These are phyloP conservation scores for Colletotrichum higginsianum DNA, from an alignment of 2,329 filamentous ascomycete species.

Conservation along the genomic window DNA sequence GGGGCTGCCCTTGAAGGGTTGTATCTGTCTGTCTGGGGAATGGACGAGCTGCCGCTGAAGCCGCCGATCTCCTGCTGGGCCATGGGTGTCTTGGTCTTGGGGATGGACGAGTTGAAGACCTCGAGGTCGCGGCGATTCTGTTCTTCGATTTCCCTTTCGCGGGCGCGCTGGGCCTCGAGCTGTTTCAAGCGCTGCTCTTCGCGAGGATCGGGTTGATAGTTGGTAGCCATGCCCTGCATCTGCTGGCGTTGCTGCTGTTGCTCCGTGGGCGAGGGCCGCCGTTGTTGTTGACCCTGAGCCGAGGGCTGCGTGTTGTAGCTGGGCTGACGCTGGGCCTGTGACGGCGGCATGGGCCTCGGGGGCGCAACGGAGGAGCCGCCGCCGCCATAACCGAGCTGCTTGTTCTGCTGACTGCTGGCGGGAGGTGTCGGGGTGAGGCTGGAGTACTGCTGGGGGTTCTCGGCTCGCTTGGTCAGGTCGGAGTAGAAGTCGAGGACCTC, in stretches of 20 bases:
- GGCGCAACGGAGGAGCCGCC: slow-evolving; percentile 75
- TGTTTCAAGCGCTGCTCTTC: slow-evolving; percentile 76
- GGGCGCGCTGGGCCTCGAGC: slow-evolving; percentile 70
- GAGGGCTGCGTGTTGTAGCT: slow-evolving; percentile 58
- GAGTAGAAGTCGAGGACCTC: slow-evolving; percentile 90
- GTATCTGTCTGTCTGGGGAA: slow-evolving; percentile 75
- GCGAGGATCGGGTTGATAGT: slow-evolving; percentile 67
- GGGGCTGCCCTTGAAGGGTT: slow-evolving; percentile 90
- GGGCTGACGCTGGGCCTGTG: slow-evolving; percentile 57
- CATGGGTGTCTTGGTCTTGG: slow-evolving; percentile 83
- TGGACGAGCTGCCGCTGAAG: slow-evolving; percentile 68
- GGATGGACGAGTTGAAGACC: slow-evolving; percentile 90
- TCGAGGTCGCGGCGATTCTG: slow-evolving; percentile 83
- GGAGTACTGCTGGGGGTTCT: slow-evolving; percentile 79
- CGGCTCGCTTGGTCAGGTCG: slow-evolving; percentile 82
- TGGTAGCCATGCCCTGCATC: slow-evolving; percentile 70
- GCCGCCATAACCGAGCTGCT: slow-evolving; percentile 73
- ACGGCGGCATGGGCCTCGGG: slow-evolving; percentile 75
- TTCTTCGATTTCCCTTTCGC: slow-evolving; percentile 72
- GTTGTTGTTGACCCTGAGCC: slow-evolving; percentile 57
- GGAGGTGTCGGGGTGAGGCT: slow-evolving; percentile 79
- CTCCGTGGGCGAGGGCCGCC: slow-evolving; percentile 62
- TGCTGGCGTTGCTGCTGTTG: slow-evolving; percentile 68
- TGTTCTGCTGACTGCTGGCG: slow-evolving; percentile 68
- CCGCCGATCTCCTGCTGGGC: slow-evolving; percentile 93